phyloP scores from a whole-genome alignment of 2,329 filamentous ascomycete species.

The Dryadomyces quercus-mongolicae region DNA sequence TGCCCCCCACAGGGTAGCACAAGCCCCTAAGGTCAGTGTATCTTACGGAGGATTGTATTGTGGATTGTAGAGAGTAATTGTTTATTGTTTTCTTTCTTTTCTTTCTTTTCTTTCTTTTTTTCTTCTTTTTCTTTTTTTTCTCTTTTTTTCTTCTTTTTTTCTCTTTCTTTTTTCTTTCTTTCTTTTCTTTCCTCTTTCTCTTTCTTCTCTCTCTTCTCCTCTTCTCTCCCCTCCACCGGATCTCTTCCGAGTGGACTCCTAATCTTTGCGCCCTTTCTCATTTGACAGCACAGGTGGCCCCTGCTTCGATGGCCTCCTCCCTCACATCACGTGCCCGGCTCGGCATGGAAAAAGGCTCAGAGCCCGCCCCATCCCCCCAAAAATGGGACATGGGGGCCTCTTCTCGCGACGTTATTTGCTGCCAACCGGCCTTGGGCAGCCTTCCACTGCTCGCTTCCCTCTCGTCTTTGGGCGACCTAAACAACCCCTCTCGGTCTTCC shows the following conservation, averaged over 20 bases:
- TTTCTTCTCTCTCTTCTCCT: not conserved
- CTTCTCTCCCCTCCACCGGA: not conserved
- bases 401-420: conserved; percentile 1
- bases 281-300: too few relatives aligned
- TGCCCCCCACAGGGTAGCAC: not conserved
- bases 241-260: not conserved
- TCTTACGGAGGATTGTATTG: too few relatives aligned
- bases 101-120: not conserved
- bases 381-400: not conserved
- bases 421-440: conserved; percentile 5
- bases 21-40: not conserved
- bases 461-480: conserved; percentile 3
- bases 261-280: not conserved
- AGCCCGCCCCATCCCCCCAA: not conserved
- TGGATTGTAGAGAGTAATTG: too few relatives aligned
- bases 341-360: not conserved
- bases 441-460: conserved; percentile 2
- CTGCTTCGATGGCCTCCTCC: too few relatives aligned
- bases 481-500: conserved; percentile 5
- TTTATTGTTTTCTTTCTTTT: too few relatives aligned
- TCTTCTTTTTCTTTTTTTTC: not conserved
- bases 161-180: not conserved
- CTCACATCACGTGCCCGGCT: not conserved
- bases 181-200: not conserved
- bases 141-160: not conserved